Conservation (phyloP, 1,139 yeast species). For the Debaryomyces robertsiae region DNA sequence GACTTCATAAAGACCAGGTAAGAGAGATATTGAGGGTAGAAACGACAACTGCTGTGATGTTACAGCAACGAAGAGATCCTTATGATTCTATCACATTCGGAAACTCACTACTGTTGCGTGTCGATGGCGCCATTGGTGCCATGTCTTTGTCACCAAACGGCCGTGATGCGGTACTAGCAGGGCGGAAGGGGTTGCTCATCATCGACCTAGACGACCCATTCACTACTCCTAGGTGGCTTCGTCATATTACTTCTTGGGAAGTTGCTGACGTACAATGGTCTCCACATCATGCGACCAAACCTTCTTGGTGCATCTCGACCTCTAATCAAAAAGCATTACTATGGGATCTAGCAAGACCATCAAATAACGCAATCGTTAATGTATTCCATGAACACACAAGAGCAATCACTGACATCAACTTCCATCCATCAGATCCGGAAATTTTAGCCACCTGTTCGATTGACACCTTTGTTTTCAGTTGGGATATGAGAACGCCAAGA, state of each 20-base stretch:
- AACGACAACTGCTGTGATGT: slow-evolving; percentile 9
- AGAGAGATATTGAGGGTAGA: not conserved
- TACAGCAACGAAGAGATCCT: slow-evolving; percentile 19
- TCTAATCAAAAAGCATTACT: slow-evolving; percentile 93
- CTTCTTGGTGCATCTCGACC: slow-evolving; percentile 91
- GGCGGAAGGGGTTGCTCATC: slow-evolving; percentile 81
- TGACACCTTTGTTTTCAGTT: slow-evolving; percentile 80
- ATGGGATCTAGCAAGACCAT: slow-evolving; percentile 85
- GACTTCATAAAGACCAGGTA: not conserved
- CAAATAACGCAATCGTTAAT: slow-evolving; percentile 77
- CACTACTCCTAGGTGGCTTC: slow-evolving; percentile 91
- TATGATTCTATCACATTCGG: slow-evolving; percentile 63
- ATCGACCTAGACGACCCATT: slow-evolving; percentile 96
- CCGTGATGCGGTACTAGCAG: slow-evolving; percentile 90
- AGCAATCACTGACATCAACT: slow-evolving; percentile 94
- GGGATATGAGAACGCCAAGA: slow-evolving; percentile 86
- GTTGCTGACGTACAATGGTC: slow-evolving; percentile 99
- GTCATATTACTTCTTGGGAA: slow-evolving; percentile 94
- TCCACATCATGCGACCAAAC: slow-evolving; percentile 75
- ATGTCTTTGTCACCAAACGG: slow-evolving; percentile 93
- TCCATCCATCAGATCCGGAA: slow-evolving; percentile 86
- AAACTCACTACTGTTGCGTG: slow-evolving; percentile 77
- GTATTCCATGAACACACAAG: slow-evolving; percentile 87
- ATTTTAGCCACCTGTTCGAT: slow-evolving; percentile 91
- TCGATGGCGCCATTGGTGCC: slow-evolving; percentile 92